Conservation (phyloP, 257 asterid genomes). For the Mitragyna speciosa region DNA sequence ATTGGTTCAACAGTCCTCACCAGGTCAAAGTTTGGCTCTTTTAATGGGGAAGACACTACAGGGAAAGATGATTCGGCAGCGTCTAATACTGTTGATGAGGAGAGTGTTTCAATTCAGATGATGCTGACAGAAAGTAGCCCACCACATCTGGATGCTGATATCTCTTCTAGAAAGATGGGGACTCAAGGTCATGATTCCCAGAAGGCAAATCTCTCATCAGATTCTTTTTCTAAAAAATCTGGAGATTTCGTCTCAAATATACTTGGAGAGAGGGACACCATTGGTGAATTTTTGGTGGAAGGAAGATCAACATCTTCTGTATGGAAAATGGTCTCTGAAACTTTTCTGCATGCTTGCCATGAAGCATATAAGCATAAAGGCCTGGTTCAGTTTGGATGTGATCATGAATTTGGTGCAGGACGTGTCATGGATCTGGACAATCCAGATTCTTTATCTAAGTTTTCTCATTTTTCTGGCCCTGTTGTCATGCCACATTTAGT, state of each 20-base stretch:
- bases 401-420: constrained; percentile 43
- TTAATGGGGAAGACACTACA: constrained; percentile 35
- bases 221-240: constrained; percentile 32
- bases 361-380: constrained; percentile 64
- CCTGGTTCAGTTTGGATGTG: constrained; percentile 62
- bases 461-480: constrained; percentile 47
- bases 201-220: constrained; percentile 41
- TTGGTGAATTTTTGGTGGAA: constrained; percentile 76
- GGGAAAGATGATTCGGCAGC: constrained; percentile 39
- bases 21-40: constrained; percentile 30
- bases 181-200: constrained; percentile 32
- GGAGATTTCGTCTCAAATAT: constrained; percentile 27
- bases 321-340: constrained; percentile 71
- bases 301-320: constrained; percentile 63
- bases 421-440: constrained; percentile 31
- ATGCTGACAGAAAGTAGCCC: constrained; percentile 67
- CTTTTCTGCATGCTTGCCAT: constrained; percentile 40
- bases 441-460: constrained; percentile 58
- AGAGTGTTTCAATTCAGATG: constrained; percentile 57
- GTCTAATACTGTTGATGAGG: constrained; percentile 56
- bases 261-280: constrained; percentile 43
- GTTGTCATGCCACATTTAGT: constrained; percentile 40
- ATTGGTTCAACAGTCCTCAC: constrained; percentile 66
- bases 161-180: constrained; percentile 36
- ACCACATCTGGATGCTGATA: constrained; percentile 53